Conservation (phyloP, 352 stramenopile genomes). For the Pythium scleroteichum region DNA sequence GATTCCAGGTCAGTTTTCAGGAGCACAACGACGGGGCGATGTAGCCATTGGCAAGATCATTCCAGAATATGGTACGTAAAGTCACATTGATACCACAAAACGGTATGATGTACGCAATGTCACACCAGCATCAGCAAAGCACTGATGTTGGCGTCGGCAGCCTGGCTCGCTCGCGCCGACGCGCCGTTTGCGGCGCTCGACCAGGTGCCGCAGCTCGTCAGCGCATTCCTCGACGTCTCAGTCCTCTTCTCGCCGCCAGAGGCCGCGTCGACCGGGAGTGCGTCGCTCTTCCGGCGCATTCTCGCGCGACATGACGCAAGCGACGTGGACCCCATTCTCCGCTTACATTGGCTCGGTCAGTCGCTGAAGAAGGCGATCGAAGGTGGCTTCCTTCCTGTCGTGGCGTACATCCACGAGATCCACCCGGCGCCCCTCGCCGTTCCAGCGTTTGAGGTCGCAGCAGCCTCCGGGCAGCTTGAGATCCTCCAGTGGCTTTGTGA, state of each 20-base stretch:
- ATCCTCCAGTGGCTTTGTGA: conserved; percentile 24
- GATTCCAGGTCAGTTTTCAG: too few species aligned
- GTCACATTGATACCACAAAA: neutral
- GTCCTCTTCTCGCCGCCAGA: conserved; percentile 8
- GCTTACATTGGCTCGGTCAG: conserved; percentile 18
- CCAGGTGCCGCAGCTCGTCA: conserved; percentile 11
- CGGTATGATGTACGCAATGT: too few species aligned
- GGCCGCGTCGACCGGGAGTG: conserved; percentile 8
- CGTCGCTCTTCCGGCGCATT: conserved; percentile 19
- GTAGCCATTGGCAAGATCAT: too few species aligned
- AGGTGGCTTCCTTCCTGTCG: conserved; percentile 8
- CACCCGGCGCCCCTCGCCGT: conserved; percentile 16
- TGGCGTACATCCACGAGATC: conserved; percentile 12
- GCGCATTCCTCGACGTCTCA: conserved; percentile 18
- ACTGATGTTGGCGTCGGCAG: conserved; percentile 11
- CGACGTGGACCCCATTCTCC: conserved; percentile 11
- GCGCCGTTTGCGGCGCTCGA: conserved; percentile 15
- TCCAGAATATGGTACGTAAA: too few species aligned
- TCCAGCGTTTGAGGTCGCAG: conserved; percentile 15
- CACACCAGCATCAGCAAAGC: too few species aligned
- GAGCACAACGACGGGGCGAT: too few species aligned
- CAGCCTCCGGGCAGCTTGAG: conserved; percentile 12
- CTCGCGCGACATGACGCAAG: neutral
- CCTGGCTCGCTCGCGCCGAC: conserved; percentile 9
- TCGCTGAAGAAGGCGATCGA: conserved; percentile 18